Base-by-base conservation (phyloP, 2,329 filamentous ascomycete species). In the Remersonia thermophila region DNA sequence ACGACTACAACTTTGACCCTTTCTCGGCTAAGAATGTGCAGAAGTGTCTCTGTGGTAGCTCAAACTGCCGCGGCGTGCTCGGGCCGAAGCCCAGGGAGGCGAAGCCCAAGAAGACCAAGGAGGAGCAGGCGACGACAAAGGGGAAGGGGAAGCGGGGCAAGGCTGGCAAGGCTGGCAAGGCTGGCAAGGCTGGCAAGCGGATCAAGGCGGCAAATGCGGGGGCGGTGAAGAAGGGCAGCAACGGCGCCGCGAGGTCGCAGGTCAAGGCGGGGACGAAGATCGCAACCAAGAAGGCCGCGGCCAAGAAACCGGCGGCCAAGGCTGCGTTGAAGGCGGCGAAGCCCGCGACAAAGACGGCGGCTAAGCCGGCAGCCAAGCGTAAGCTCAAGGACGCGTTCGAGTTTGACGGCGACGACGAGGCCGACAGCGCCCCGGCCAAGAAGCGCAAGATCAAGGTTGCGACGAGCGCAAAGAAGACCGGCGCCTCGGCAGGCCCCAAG, bases 1-100 rank as follows among this genome's bases (percentile, higher is more conserved):
- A 98, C 56, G 91, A 98, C 66, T 80, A 80, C 63, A 80, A 80
- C 54, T 80, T 80, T 51, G 75, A 79, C 51, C 75, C 75, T 3
- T 80, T 79, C 55, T 79, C 73, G 8, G 66, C 71, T 51, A 79
- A 79, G 60, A 79, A 79, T 52, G 73, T 79, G 32, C 75, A 80
- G 54, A 70, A 66, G 52, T 80, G 75, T 55, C 65, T 78, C 18
- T 80, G 75, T 53, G 74, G 73, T 41, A 69, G 69, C 46, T 54
- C 61, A 27, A 79, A 79, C 56, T 80, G 75, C 54, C 71, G 75
- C 37, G 75, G 75, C 29, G 67, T 79, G 14, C 60, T 80, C 26
- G 75, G 75, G 0, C 75, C 75, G 7, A 73, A 72, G 51, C 66
- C 70, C 16, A 70, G 72, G 47, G 71, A 72, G 44, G 60, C 66